Evolutionary conservation across 106 monocot genomes (phyloP).

Genomic region (Acorus gramineus): DNA sequence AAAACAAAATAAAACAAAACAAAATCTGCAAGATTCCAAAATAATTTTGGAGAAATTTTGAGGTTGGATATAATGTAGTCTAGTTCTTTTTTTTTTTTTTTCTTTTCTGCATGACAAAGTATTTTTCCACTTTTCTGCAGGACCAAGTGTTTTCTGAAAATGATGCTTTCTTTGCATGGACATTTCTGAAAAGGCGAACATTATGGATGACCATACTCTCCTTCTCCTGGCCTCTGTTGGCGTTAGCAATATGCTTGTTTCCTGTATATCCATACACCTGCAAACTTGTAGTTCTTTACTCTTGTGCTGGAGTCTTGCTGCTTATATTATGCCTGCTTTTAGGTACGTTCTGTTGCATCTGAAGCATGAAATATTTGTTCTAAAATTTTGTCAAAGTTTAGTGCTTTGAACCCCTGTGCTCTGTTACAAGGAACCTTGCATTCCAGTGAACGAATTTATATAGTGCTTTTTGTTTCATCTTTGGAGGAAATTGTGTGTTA

Average conservation of each 20-base stretch:
- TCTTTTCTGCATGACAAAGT: too few species aligned
- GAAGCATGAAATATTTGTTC: background rate
- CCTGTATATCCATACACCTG: slow-evolving; percentile 94
- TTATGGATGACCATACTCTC: slow-evolving; percentile 96
- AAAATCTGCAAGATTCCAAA: too few species aligned
- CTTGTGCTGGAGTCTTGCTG: slow-evolving; percentile 84
- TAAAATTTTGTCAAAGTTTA: background rate
- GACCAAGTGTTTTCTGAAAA: slow-evolving; percentile 88
- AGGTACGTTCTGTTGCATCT: slow-evolving; percentile 33
- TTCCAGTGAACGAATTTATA: too few species aligned
- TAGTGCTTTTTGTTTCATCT: too few species aligned
- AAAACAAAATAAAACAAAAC: too few species aligned
- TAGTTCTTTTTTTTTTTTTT: too few species aligned
- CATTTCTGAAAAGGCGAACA: slow-evolving; percentile 79
- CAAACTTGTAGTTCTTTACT: slow-evolving; percentile 94
- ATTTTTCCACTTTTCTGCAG: slow-evolving; percentile 20
- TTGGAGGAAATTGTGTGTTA: too few species aligned
- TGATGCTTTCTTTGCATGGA: slow-evolving; percentile 98
- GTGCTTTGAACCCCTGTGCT: too few species aligned
- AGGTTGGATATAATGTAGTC: too few species aligned
- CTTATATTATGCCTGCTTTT: slow-evolving; percentile 68
- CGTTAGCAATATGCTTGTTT: slow-evolving; percentile 91
- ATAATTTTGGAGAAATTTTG: too few species aligned
- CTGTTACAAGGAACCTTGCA: too few species aligned
- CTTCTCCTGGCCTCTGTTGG: slow-evolving; percentile 88